Percentiles rank a stretch among this genome's conserved stretches.
phyloP scores from a whole-genome alignment of 768 basidiomycete genomes.

The Rhizopogon salebrosus region DNA sequence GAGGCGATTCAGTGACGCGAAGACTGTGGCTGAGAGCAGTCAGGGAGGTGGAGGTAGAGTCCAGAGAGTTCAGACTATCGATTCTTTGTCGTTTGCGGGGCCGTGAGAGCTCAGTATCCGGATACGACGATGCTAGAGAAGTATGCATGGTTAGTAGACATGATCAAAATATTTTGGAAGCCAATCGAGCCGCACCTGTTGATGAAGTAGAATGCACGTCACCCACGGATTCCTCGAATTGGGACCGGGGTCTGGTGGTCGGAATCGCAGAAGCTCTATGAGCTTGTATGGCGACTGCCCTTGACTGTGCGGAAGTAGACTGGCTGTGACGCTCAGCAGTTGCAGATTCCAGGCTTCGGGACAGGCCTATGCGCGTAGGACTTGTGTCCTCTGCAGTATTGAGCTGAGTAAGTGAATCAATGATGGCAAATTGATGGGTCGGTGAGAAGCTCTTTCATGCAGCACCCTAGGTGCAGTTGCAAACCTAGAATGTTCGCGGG shows the following conservation, averaged over 20 bases:
- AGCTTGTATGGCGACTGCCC: slow-evolving; percentile 20
- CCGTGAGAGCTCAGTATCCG: slow-evolving; percentile 48
- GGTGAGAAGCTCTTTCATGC: slow-evolving; percentile 20
- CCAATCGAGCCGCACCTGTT: slow-evolving; percentile 17
- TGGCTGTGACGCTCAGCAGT: slow-evolving; percentile 24
- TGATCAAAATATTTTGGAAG: slow-evolving; percentile 1
- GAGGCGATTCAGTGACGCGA: slow-evolving; percentile 21
- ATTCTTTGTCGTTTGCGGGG: slow-evolving; percentile 71
- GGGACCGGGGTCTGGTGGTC: slow-evolving; percentile 56
- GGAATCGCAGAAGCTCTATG: slow-evolving; percentile 43
- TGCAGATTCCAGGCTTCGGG: slow-evolving; percentile 45
- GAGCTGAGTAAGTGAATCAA: slow-evolving; percentile 63
- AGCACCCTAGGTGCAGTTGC: slow-evolving; percentile 15
- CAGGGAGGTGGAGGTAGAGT: slow-evolving; percentile 28
- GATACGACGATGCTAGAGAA: background rate
- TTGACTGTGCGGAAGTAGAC: slow-evolving; percentile 24
- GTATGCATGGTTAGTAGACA: background rate
- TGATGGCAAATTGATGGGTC: slow-evolving; percentile 37
- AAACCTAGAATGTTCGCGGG: slow-evolving; percentile 13
- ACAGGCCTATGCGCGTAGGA: slow-evolving; percentile 36
- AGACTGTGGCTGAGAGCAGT: slow-evolving; percentile 16
- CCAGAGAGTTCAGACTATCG: slow-evolving; percentile 32
- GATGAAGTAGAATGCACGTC: slow-evolving; percentile 18
- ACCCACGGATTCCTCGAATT: slow-evolving; percentile 51
- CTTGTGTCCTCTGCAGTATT: slow-evolving; percentile 51